Evolutionary conservation across 441 rosid genomes (phyloP), one percentile per base, ranked within the genome.

Genomic region (Adansonia gregorii): DNA sequence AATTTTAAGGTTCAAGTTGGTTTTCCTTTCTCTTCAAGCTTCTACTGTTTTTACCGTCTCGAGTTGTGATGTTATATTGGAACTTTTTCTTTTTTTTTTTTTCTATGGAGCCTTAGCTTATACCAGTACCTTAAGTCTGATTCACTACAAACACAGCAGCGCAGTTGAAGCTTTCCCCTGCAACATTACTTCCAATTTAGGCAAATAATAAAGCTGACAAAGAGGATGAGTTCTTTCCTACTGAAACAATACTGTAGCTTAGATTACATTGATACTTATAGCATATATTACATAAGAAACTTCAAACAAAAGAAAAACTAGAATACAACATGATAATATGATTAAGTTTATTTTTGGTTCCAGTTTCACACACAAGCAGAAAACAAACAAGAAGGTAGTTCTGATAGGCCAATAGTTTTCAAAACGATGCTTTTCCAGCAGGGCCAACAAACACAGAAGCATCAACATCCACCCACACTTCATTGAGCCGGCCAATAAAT

Each of bases 401-500:
- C 0, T 54, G 10, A 55, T 19, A 17, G 31, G 0, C 2, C 31
- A 3, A 58, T 20, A 31, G 6, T 31, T 68, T 41, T 73, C 67
- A 73, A 56, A 41, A 12, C 19, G 39, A 19, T 19, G 76, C 22
- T 58, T 73, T 73, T 41, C 54, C 51, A 56, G 5, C 51, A 24
- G 43, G 9, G 58, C 79, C 85, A 22, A 80, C 58, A 0, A 76
- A 66, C 15, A 27, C 85, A 43, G 87, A 76, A 39, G 81, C 79
- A 11, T 82, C 68, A 0, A 92, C 78, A 78, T 90, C 93, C 19
- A 83, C 93, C 97, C 94, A 89, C 0, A 92, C 85, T 83, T 92
- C 97, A 75, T 92, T 92, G 35, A 78, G 78, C 2, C 94, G 90
- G 2, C 92, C 88, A 2, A 90, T 78, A 74, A 89, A 67, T 67